phyloP scores from a whole-genome alignment of 129 eudicot species.

The Pittosporum tobira region DNA sequence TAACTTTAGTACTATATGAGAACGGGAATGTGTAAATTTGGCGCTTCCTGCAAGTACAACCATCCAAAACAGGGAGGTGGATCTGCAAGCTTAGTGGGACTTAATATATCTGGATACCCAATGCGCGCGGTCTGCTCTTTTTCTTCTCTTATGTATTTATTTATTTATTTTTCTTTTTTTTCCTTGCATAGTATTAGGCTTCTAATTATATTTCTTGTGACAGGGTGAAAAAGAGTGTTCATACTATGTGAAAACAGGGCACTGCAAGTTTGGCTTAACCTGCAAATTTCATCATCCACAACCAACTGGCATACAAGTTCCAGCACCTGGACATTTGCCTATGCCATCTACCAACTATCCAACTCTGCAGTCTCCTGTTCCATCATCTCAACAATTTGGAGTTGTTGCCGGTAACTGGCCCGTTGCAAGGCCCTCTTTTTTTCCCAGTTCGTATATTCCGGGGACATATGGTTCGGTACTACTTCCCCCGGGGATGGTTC shows the following conservation, averaged over 20 bases:
- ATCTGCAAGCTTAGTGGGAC: conserved; percentile 36
- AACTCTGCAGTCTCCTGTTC: conserved; percentile 43
- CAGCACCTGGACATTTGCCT: conserved; percentile 26
- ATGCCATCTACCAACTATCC: conserved; percentile 48
- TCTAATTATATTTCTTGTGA: conserved; percentile 7
- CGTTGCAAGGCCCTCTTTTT: conserved; percentile 56
- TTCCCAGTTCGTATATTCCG: conserved; percentile 68
- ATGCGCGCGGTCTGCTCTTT: conserved; percentile 56
- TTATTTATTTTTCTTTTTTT: background rate
- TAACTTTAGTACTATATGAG: conserved; percentile 63
- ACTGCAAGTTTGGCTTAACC: conserved; percentile 82
- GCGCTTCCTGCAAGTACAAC: conserved; percentile 79
- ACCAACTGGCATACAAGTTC: conserved; percentile 48
- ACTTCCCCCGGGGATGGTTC: conserved; percentile 64
- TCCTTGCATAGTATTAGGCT: conserved; percentile 8
- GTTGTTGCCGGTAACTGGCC: conserved; percentile 69
- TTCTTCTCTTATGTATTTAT: background rate
- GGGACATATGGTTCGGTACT: conserved; percentile 69
- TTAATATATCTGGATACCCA: conserved; percentile 75
- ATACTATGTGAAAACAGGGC: conserved; percentile 77
- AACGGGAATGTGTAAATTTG: conserved; percentile 81
- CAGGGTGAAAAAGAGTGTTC: conserved; percentile 93
- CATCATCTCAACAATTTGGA: conserved; percentile 72
- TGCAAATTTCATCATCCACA: conserved; percentile 94
- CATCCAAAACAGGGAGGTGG: conserved; percentile 82